phyloP scores from a whole-genome alignment of 768 basidiomycete genomes.

The Cystofilobasidium macerans region DNA sequence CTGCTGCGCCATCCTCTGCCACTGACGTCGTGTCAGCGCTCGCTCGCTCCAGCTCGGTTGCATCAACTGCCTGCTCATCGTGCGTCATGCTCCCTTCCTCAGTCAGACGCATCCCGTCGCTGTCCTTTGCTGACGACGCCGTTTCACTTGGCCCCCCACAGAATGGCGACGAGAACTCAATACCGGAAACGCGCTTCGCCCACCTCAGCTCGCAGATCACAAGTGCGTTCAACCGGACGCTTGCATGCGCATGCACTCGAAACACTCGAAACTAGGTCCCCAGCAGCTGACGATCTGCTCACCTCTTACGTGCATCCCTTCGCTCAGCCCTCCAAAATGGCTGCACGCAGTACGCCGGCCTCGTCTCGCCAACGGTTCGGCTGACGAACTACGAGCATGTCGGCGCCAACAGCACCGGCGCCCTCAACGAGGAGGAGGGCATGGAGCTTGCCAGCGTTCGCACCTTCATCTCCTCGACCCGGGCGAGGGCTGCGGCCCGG shows the following conservation, averaged over 20 bases:
- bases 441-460: too few relatives aligned
- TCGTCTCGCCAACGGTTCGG: background rate
- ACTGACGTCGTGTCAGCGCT: too few relatives aligned
- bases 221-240: background rate
- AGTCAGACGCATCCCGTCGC: background rate
- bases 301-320: background rate
- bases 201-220: background rate
- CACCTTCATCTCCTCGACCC: too few relatives aligned
- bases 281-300: background rate
- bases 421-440: too few relatives aligned
- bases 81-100: background rate
- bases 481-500: too few relatives aligned
- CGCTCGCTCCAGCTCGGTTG: background rate
- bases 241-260: too few relatives aligned
- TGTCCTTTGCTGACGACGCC: background rate
- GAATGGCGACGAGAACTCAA: background rate
- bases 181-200: background rate
- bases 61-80: background rate
- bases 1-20: too few relatives aligned
- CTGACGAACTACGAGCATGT: background rate
- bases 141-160: background rate
- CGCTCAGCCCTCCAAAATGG: background rate
- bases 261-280: too few relatives aligned
- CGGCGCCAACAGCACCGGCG: background rate
- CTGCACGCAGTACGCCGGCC: slow-evolving; percentile 5